Evolutionary conservation across 140 eudicot genomes (phyloP).

Genomic region (Flaveria floridana): DNA sequence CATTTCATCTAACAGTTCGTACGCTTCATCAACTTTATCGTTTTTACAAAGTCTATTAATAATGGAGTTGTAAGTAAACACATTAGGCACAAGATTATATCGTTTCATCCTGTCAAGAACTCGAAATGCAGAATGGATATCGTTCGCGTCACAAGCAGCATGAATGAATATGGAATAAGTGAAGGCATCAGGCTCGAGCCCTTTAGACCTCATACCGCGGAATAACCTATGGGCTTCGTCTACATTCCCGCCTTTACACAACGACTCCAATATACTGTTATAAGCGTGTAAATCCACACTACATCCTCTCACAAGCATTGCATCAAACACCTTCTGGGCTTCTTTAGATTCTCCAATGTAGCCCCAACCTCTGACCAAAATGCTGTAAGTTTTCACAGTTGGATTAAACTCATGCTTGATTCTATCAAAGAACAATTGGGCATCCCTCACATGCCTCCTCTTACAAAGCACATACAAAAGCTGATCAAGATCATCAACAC

Average conservation of each 20-base stretch:
- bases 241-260: conserved; percentile 68
- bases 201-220: conserved; percentile 51
- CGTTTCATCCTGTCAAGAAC: conserved; percentile 80
- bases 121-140: conserved; percentile 63
- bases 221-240: conserved; percentile 63
- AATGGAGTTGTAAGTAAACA: conserved; percentile 65
- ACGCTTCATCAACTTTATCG: conserved; percentile 65
- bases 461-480: conserved; percentile 63
- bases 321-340: conserved; percentile 72
- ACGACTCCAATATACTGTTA: conserved; percentile 64
- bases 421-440: conserved; percentile 63
- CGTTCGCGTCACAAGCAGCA: conserved; percentile 55
- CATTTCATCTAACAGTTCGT: conserved; percentile 72
- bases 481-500: conserved; percentile 62
- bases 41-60: conserved; percentile 59
- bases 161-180: conserved; percentile 70
- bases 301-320: conserved; percentile 67
- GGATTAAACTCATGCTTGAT: conserved; percentile 41
- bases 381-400: conserved; percentile 63
- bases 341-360: conserved; percentile 47
- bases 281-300: conserved; percentile 71
- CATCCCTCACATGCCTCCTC: conserved; percentile 62
- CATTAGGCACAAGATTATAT: conserved; percentile 64
- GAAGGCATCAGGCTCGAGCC: conserved; percentile 72
- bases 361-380: conserved; percentile 82